These are phyloP conservation scores for Nemania bipapillata DNA, from an alignment of 2,329 filamentous ascomycete genomes.

Conservation along the genomic window DNA sequence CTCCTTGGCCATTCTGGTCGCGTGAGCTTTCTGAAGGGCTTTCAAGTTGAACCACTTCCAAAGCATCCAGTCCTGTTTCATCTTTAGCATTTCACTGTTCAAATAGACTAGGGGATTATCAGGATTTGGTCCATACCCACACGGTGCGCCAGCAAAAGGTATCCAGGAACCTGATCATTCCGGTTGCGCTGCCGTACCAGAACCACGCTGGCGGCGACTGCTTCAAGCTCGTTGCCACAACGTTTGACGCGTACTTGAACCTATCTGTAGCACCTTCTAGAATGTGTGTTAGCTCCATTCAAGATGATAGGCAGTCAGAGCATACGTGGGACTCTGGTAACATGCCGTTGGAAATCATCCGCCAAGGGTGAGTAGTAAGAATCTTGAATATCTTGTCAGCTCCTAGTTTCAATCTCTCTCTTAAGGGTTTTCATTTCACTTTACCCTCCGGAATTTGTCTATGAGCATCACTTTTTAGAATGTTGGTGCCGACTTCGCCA, in stretches of 20 bases:
- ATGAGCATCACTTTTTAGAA: slow-evolving; percentile 41
- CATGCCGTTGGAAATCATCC: slow-evolving; percentile 39
- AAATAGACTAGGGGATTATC: too few relatives aligned
- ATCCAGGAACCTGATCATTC: slow-evolving; percentile 36
- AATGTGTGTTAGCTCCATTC: background rate
- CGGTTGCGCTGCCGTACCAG: slow-evolving; percentile 38
- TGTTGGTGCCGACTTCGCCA: slow-evolving; percentile 48
- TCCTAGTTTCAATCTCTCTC: background rate
- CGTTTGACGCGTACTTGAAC: slow-evolving; percentile 39
- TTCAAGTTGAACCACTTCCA: too few relatives aligned
- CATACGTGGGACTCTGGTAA: slow-evolving; percentile 41
- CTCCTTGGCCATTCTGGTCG: too few relatives aligned
- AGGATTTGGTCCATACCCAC: slow-evolving; percentile 36
- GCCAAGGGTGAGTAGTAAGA: slow-evolving; percentile 42
- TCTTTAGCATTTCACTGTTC: too few relatives aligned
- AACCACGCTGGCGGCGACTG: slow-evolving; percentile 41
- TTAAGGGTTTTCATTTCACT: too few relatives aligned
- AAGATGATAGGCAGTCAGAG: background rate
- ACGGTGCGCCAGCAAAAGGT: slow-evolving; percentile 38
- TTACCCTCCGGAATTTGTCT: slow-evolving; percentile 42
- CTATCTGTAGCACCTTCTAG: slow-evolving; percentile 30
- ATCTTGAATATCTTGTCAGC: background rate
- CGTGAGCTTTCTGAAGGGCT: too few relatives aligned
- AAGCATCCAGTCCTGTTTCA: background rate
- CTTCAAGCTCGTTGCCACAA: slow-evolving; percentile 39